A percentile compares a stretch with the other conserved stretches of the same genome.
Conservation (phyloP, 1,284 basidiomycete genomes). For the Pseudozyma sp. region DNA sequence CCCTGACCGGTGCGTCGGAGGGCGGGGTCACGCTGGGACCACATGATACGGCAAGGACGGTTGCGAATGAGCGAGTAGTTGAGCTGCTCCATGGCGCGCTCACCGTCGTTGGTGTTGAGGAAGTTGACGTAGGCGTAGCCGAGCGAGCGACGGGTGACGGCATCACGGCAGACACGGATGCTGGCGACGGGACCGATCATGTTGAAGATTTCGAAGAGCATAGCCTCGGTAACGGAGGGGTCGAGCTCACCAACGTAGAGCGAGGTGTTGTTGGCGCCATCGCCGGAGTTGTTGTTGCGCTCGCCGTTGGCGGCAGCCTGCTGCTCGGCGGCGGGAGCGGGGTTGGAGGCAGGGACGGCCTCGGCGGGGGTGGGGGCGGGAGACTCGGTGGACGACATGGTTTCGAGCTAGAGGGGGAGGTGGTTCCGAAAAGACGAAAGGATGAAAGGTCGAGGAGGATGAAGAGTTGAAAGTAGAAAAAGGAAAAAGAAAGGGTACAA, state of each 20-base stretch:
- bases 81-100: constrained; percentile 98
- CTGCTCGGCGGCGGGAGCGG: constrained; percentile 55
- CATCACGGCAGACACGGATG: constrained; percentile 99
- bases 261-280: constrained; percentile 73
- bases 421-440: constrained; percentile 14
- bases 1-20: constrained; percentile 99
- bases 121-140: constrained; percentile 99
- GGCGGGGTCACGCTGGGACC: constrained; percentile 99
- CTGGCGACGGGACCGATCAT: constrained; percentile 99
- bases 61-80: constrained; percentile 99
- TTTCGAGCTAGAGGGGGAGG: constrained; percentile 9
- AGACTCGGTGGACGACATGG: constrained; percentile 59
- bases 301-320: constrained; percentile 58
- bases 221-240: constrained; percentile 96
- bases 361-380: constrained; percentile 52
- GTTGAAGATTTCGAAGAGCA: constrained; percentile 99
- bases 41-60: constrained; percentile 99
- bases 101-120: constrained; percentile 94
- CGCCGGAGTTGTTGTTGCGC: constrained; percentile 29
- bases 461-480: constrained; percentile 2
- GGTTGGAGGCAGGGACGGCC: constrained; percentile 42
- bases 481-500: constrained; percentile 35
- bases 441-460: not conserved
- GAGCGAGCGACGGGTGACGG: constrained; percentile 98
- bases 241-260: constrained; percentile 99